Evolutionary conservation across 257 asterid species (phyloP), one percentile per base, ranked within the genome.

Genomic region (Leonotis leonurus): DNA sequence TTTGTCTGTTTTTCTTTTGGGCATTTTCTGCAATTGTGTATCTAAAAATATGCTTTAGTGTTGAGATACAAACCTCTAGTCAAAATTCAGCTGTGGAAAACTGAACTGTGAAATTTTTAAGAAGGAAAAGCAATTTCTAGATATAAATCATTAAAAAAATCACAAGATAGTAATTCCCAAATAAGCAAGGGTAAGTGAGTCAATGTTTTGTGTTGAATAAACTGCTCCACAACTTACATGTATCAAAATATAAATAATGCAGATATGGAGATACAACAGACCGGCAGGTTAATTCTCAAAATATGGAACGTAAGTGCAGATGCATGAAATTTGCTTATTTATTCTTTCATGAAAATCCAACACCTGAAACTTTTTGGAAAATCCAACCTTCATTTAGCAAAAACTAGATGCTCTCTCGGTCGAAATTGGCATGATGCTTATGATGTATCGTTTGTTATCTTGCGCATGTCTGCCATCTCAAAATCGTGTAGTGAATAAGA

Each of bases 1-100:
- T 59, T 85, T 87, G 80, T 93, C 99, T 4, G 99, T 93, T 77
- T 89, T 93, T 70, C 99, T 75, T 76, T 90, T 89, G 21, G 99
- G 97, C 91, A 93, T 89, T 86, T 89, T 93, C 95, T 93, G 99
- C 90, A 93, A 85, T 79, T 93, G 99, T 10, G 88, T 87, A 80
- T 93, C 99, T 93, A 83, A 64, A 82, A 55, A 64, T 39, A 70
- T 41, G 51, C 66, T 71, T 85, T 70, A 82, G 89, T 61, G 53
- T 56, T 48, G 22, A 62, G 67, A 75, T 54, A 25, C 46, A 65
- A 40, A 67, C 29, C 54, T 35, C 36, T 43, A 14, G 11, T 10
- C 33, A 37, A 43, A 1, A 26, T 20, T 17, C 16, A 40, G 51
- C 22, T 25, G 18, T 65, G 45, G 20, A 55, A 53, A 17, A 51